These are phyloP conservation scores for Trypanosoma lewisi DNA, from an alignment of 208 protist species.

Conservation along the genomic window DNA sequence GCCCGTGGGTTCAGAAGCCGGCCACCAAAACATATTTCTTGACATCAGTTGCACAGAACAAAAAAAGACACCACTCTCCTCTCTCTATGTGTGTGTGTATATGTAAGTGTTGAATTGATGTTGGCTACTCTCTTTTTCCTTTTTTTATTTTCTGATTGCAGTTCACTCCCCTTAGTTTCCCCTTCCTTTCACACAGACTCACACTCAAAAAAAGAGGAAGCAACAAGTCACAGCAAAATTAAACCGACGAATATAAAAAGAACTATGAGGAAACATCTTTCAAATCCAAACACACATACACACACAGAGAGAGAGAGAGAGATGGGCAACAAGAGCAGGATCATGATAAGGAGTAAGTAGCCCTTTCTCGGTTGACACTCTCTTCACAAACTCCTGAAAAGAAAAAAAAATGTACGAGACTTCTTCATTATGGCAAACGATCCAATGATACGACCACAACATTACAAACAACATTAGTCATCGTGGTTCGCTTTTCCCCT, in stretches of 20 bases:
- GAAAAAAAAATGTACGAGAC: too few species aligned
- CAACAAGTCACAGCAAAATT: not conserved
- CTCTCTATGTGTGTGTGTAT: too few species aligned
- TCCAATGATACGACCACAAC: too few species aligned
- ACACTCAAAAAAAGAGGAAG: not conserved
- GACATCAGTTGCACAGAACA: too few species aligned
- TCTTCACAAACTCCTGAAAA: too few species aligned
- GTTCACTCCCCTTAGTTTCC: not conserved
- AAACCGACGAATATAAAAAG: too few species aligned
- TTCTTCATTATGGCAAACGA: too few species aligned
- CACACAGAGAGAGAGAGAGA: not conserved
- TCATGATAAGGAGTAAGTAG: not conserved
- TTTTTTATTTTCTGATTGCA: constrained; percentile 1
- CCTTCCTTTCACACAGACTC: not conserved
- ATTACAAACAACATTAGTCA: not conserved
- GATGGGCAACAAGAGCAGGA: not conserved
- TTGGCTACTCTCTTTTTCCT: not conserved
- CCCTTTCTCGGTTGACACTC: too few species aligned
- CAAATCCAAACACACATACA: constrained; percentile 2
- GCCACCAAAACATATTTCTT: constrained; percentile 20
- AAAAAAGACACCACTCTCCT: too few species aligned
- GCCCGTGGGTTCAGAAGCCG: constrained; percentile 9
- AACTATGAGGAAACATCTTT: too few species aligned
- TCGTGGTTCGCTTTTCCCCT: not conserved
- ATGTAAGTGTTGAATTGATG: too few species aligned